Percentiles rank a stretch among this genome's conserved stretches.
Conservation (phyloP, 306 rosid genomes). For the Mimosa bimucronata region DNA sequence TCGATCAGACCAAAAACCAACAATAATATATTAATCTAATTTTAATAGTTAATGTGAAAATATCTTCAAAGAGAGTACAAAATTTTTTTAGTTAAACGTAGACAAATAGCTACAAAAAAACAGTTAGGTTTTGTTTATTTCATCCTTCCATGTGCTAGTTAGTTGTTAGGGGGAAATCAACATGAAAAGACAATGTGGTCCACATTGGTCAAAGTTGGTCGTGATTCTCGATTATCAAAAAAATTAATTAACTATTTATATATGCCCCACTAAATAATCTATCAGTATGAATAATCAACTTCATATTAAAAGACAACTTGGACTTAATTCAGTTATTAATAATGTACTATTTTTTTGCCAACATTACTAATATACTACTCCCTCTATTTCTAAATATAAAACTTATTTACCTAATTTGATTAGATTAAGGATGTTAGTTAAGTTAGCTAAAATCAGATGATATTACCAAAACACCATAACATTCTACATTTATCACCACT, state of each 20-base stretch:
- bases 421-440: no score
- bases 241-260: neutral
- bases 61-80: neutral
- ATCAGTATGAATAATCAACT: neutral
- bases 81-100: neutral
- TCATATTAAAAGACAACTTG: conserved; percentile 32
- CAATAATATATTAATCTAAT: neutral
- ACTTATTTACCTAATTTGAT: no score
- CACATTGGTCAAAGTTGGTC: conserved; percentile 37
- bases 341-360: neutral
- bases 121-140: neutral
- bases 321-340: conserved; percentile 7
- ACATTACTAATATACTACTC: neutral
- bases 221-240: conserved; percentile 19
- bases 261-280: neutral
- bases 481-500: no score
- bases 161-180: neutral
- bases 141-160: neutral
- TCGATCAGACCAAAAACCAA: no score
- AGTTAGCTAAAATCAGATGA: no score
- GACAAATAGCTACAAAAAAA: conserved; percentile 13
- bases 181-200: conserved; percentile 6
- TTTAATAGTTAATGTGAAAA: neutral
- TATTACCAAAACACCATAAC: no score
- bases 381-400: no score